Percentiles rank a stretch among this genome's conserved stretches.
Evolutionary conservation across 192 early-diverging fungal species (phyloP).

Genomic region (Backusella circina): DNA sequence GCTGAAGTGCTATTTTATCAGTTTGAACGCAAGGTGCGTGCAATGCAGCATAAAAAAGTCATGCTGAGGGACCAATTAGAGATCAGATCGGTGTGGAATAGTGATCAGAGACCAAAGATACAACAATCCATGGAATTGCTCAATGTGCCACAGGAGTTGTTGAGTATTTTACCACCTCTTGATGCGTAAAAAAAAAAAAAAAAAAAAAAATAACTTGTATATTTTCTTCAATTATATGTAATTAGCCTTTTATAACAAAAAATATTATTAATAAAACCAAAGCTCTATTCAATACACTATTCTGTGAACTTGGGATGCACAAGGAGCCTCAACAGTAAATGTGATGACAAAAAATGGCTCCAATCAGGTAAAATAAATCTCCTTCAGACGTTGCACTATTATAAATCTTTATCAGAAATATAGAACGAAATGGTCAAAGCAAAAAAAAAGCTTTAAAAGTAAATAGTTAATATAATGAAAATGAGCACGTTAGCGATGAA

Average conservation of each 20-base stretch:
- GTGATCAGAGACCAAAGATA: conserved; percentile 5
- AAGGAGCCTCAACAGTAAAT: too few relatives aligned
- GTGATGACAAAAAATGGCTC: too few relatives aligned
- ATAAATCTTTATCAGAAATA: too few relatives aligned
- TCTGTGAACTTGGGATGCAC: too few relatives aligned
- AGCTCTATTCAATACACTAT: too few relatives aligned
- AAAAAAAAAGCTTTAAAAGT: not conserved
- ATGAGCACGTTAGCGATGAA: too few relatives aligned
- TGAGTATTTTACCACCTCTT: not conserved
- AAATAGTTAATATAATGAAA: not conserved
- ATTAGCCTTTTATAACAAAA: not conserved
- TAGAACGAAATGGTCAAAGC: too few relatives aligned
- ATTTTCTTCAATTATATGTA: not conserved
- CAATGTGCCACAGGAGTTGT: not conserved
- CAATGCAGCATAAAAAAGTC: conserved; percentile 36
- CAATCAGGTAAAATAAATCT: too few relatives aligned
- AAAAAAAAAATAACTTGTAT: not conserved
- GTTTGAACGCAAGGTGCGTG: conserved; percentile 44
- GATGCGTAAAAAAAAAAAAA: not conserved
- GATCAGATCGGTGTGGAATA: conserved; percentile 25
- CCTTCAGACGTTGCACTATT: too few relatives aligned
- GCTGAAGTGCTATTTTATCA: conserved; percentile 71
- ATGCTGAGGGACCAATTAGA: conserved; percentile 18
- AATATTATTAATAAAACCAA: too few relatives aligned
- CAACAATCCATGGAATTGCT: not conserved